Conservation (phyloP, 139 green algal species). For the Edaphochlamys debaryana region DNA sequence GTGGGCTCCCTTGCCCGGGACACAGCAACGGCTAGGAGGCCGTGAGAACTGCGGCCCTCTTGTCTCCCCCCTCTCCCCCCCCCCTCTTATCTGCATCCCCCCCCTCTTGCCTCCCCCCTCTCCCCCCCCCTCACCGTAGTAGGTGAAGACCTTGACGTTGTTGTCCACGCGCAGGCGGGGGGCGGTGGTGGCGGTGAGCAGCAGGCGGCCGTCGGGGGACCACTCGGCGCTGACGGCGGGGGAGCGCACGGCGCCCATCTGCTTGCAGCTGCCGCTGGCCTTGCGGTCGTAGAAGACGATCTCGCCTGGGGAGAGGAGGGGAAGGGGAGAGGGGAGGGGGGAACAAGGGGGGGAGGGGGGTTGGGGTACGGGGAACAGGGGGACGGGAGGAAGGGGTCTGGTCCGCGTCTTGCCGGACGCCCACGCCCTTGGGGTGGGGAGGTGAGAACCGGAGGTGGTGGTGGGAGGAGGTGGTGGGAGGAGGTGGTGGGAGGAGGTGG, state of each 20-base stretch:
- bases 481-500: no score
- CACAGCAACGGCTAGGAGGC: no score
- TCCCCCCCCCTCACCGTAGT: slow-evolving; percentile 82
- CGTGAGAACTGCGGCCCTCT: no score
- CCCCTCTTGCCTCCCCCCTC: no score
- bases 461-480: no score
- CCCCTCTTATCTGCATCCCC: no score
- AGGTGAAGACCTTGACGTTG: slow-evolving; percentile 81
- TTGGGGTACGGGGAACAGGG: no score
- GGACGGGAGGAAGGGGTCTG: neutral
- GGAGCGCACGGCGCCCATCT: slow-evolving; percentile 71
- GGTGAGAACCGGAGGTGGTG: no score
- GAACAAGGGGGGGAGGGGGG: neutral
- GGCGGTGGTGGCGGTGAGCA: slow-evolving; percentile 88
- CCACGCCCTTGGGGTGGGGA: no score
- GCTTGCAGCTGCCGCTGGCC: slow-evolving; percentile 79
- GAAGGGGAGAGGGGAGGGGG: neutral
- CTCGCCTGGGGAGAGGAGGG: slow-evolving; percentile 80
- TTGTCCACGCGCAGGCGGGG: slow-evolving; percentile 97
- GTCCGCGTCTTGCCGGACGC: no score
- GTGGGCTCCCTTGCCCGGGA: no score
- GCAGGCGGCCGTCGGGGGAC: slow-evolving; percentile 85
- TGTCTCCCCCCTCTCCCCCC: no score
- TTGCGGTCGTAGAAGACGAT: slow-evolving; percentile 91
- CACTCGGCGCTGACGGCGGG: slow-evolving; percentile 79